phyloP scores from a whole-genome alignment of 305 asterid species.

The Fraxinus platypoda region DNA sequence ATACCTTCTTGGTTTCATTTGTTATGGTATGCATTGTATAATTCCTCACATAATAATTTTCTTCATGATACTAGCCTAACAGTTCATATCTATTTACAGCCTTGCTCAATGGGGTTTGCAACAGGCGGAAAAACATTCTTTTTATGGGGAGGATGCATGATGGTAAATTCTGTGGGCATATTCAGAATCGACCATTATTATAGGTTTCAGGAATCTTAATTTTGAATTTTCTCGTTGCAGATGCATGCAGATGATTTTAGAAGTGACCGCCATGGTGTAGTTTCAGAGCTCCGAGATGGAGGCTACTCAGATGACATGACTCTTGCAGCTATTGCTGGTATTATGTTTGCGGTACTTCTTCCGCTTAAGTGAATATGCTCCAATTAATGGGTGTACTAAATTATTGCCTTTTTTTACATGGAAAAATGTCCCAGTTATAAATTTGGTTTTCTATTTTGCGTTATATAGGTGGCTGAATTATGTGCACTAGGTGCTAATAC shows the following conservation, averaged over 20 bases:
- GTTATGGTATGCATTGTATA: constrained; percentile 14
- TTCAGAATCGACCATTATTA: constrained; percentile 14
- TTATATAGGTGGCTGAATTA: neutral
- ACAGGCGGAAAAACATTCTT: constrained; percentile 98
- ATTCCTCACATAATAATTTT: constrained; percentile 13
- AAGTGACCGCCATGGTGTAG: constrained; percentile 71
- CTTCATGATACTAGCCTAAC: constrained; percentile 15
- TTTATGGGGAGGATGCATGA: constrained; percentile 99
- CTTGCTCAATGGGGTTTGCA: constrained; percentile 99
- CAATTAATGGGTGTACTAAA: neutral
- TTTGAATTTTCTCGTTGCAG: constrained; percentile 40
- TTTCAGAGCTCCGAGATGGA: constrained; percentile 88
- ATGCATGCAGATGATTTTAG: constrained; percentile 99
- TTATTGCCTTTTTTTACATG: constrained; percentile 4
- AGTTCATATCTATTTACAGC: constrained; percentile 47
- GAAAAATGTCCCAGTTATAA: neutral
- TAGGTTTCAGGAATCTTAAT: constrained; percentile 19
- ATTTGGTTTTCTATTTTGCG: neutral
- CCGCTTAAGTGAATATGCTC: constrained; percentile 9
- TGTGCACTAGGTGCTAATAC: constrained; percentile 20
- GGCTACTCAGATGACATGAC: constrained; percentile 99
- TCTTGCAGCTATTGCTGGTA: constrained; percentile 97
- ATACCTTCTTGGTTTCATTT: constrained; percentile 10
- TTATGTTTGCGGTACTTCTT: constrained; percentile 14
- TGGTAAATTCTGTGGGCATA: constrained; percentile 54